Conservation (phyloP, 306 rosid species). For the Psophocarpus tetragonolobus region DNA sequence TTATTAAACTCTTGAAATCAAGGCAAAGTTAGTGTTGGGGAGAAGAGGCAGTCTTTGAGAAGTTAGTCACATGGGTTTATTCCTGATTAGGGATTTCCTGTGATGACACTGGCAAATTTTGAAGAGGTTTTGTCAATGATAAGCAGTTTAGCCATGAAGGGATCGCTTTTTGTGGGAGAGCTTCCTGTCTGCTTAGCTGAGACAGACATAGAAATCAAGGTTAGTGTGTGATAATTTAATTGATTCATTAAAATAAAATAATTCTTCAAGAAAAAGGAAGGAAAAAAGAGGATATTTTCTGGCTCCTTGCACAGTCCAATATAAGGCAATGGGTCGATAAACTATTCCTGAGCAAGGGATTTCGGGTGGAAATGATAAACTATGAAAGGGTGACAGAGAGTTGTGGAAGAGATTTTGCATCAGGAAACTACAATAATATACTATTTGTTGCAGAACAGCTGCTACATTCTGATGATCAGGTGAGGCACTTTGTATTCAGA, state of each 20-base stretch:
- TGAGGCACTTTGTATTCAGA: conserved; percentile 22
- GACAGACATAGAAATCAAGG: conserved; percentile 54
- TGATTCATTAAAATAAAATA: neutral
- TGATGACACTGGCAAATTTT: conserved; percentile 55
- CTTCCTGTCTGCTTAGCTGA: conserved; percentile 63
- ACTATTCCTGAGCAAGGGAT: conserved; percentile 71
- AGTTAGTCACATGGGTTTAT: conserved; percentile 29
- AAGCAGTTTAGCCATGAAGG: conserved; percentile 68
- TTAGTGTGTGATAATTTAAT: conserved; percentile 27
- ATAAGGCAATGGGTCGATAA: conserved; percentile 62
- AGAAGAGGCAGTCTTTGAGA: neutral
- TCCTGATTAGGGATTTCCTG: conserved; percentile 27
- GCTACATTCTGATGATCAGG: conserved; percentile 74
- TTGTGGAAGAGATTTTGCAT: conserved; percentile 50
- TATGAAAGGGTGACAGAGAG: conserved; percentile 53
- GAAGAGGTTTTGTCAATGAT: conserved; percentile 55
- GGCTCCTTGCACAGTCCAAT: conserved; percentile 44
- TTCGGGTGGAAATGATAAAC: conserved; percentile 58
- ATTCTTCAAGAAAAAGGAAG: conserved; percentile 2
- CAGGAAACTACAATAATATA: conserved; percentile 40
- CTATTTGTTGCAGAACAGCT: conserved; percentile 75
- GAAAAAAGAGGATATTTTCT: conserved; percentile 1
- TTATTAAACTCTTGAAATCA: conserved; percentile 5
- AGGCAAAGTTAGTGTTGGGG: neutral
- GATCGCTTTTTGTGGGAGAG: conserved; percentile 64